Percentiles rank a stretch among this genome's conserved stretches.
Conservation (phyloP, 108 stramenopile species). For the Bacterosira constricta region DNA sequence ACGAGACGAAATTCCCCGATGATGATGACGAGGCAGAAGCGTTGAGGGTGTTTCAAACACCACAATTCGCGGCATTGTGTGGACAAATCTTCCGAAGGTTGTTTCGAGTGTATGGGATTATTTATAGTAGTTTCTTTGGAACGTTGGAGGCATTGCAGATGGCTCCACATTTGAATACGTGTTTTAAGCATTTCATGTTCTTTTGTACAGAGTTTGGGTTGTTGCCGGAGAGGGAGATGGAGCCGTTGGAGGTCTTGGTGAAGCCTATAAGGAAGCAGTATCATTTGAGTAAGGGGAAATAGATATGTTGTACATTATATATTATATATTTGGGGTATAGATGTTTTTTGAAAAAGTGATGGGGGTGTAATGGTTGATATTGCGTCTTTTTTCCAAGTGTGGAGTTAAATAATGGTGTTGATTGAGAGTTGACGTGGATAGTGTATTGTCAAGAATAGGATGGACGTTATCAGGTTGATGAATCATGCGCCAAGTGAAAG, state of each 20-base stretch:
- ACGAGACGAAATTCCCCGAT: constrained; percentile 89
- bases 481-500: too few relatives aligned
- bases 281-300: constrained; percentile 68
- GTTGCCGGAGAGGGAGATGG: constrained; percentile 89
- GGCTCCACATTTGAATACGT: constrained; percentile 91
- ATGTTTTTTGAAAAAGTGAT: too few relatives aligned
- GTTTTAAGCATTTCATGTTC: constrained; percentile 94
- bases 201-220: constrained; percentile 91
- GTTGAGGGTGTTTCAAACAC: constrained; percentile 84
- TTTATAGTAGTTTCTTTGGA: constrained; percentile 87
- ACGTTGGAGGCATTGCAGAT: constrained; percentile 90
- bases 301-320: too few relatives aligned
- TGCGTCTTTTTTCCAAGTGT: too few relatives aligned
- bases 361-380: too few relatives aligned
- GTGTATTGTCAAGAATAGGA: too few relatives aligned
- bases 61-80: constrained; percentile 86
- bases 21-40: constrained; percentile 89
- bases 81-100: constrained; percentile 87
- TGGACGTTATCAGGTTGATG: too few relatives aligned
- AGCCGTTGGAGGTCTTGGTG: constrained; percentile 87
- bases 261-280: constrained; percentile 91
- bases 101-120: constrained; percentile 93
- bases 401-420: too few relatives aligned
- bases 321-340: too few relatives aligned
- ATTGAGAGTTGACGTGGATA: too few relatives aligned